Evolutionary conservation across 2,329 filamentous ascomycete genomes (phyloP).

Genomic region (Aureobasidium sp.): DNA sequence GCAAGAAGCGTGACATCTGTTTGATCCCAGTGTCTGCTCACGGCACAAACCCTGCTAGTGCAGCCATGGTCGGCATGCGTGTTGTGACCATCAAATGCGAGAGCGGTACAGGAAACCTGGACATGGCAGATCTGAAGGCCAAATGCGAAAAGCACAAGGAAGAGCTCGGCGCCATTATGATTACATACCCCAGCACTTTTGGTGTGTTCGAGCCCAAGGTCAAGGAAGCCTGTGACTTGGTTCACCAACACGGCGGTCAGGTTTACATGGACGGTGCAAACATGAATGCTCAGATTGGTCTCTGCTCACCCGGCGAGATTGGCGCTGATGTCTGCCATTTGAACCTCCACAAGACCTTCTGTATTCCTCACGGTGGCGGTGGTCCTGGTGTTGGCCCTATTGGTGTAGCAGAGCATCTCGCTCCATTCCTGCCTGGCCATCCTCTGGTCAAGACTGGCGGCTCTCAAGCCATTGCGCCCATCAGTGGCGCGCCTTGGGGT

Average conservation of each 20-base stretch:
- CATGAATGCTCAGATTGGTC: conserved; percentile 95
- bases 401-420: conserved; percentile 75
- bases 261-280: conserved; percentile 99
- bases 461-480: conserved; percentile 54
- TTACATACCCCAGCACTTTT: conserved; percentile 92
- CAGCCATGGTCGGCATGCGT: conserved; percentile 91
- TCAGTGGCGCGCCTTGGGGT: conserved; percentile 77
- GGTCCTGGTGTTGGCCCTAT: conserved; percentile 92
- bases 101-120: conserved; percentile 76
- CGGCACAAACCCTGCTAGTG: conserved; percentile 91
- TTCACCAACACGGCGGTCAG: conserved; percentile 81
- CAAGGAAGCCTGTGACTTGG: conserved; percentile 74
- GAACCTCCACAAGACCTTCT: conserved; percentile 98
- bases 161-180: conserved; percentile 86
- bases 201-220: conserved; percentile 89
- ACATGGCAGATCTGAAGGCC: conserved; percentile 72
- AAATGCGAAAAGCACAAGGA: conserved; percentile 86
- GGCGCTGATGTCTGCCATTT: conserved; percentile 95
- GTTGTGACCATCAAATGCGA: conserved; percentile 92
- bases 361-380: conserved; percentile 91
- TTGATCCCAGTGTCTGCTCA: conserved; percentile 92
- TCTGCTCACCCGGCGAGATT: conserved; percentile 90
- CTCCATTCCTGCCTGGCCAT: conserved; percentile 66
- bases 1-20: conserved; percentile 76
- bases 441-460: conserved; percentile 51